These are phyloP conservation scores for Neofusicoccum laricinum DNA, from an alignment of 2,329 filamentous ascomycete genomes.

Conservation along the genomic window DNA sequence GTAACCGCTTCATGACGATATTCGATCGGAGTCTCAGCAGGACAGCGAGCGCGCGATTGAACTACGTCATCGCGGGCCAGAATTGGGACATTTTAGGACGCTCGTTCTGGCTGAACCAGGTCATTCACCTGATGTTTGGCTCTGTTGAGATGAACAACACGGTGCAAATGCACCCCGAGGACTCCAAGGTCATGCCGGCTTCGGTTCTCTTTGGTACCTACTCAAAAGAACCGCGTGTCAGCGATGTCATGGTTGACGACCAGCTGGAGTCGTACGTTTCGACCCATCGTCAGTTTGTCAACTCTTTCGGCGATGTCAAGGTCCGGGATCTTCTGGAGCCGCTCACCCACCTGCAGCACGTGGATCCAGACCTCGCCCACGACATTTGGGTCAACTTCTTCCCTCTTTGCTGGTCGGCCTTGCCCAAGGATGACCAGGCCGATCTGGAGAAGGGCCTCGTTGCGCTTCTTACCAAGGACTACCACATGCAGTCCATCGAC, in stretches of 20 bases:
- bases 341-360: constrained; percentile 86
- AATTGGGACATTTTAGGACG: constrained; percentile 96
- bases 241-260: constrained; percentile 72
- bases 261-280: constrained; percentile 76
- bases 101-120: constrained; percentile 95
- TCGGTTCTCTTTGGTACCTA: constrained; percentile 73
- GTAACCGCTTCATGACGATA: constrained; percentile 92
- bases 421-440: constrained; percentile 79
- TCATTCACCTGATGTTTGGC: constrained; percentile 87
- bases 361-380: constrained; percentile 76
- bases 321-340: constrained; percentile 87
- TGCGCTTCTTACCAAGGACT: constrained; percentile 88
- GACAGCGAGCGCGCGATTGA: constrained; percentile 81
- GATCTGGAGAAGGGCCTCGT: constrained; percentile 92
- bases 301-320: constrained; percentile 80
- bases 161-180: constrained; percentile 75
- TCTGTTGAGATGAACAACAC: constrained; percentile 81
- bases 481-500: constrained; percentile 90
- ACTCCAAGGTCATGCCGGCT: constrained; percentile 74
- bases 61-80: constrained; percentile 85
- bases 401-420: constrained; percentile 88
- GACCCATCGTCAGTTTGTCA: constrained; percentile 77
- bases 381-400: constrained; percentile 90
- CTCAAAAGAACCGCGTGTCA: constrained; percentile 63
- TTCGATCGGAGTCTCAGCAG: constrained; percentile 95